A percentile compares a stretch with the other conserved stretches of the same genome.
These are phyloP conservation scores for Hypoxylon subgilvum DNA, from an alignment of 495 filamentous ascomycete genomes.

Conservation along the genomic window DNA sequence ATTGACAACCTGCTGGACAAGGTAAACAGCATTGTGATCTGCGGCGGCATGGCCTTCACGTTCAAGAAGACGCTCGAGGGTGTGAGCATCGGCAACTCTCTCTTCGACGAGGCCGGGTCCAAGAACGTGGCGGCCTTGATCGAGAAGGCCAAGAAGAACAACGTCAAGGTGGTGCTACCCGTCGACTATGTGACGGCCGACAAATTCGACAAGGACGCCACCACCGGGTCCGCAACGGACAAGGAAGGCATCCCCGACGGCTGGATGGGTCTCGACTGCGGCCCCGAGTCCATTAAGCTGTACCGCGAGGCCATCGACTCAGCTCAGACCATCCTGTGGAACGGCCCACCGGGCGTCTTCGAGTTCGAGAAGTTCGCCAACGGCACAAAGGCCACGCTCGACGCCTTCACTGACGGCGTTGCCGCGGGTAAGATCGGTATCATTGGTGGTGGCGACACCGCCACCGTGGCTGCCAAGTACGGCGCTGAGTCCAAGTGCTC, in stretches of 20 bases:
- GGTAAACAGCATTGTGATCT: slow-evolving; percentile 95
- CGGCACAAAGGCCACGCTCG: slow-evolving; percentile 87
- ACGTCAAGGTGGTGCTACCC: slow-evolving; percentile 91
- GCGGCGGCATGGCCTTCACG: slow-evolving; percentile 98
- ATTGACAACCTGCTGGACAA: slow-evolving; percentile 98
- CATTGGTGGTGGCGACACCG: slow-evolving; percentile 97
- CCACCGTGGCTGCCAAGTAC: slow-evolving; percentile 97
- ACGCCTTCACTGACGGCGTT: slow-evolving; percentile 80
- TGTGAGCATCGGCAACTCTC: slow-evolving; percentile 86
- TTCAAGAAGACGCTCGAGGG: slow-evolving; percentile 98
- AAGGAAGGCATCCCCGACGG: slow-evolving; percentile 90
- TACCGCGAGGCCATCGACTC: slow-evolving; percentile 84
- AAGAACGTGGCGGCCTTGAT: slow-evolving; percentile 88
- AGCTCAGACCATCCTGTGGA: slow-evolving; percentile 98
- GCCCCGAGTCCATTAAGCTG: slow-evolving; percentile 80
- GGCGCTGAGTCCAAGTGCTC: slow-evolving; percentile 93
- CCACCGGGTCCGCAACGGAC: slow-evolving; percentile 82
- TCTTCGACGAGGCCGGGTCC: slow-evolving; percentile 94
- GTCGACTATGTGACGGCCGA: slow-evolving; percentile 95
- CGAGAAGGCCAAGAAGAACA: slow-evolving; percentile 95
- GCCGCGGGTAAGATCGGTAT: slow-evolving; percentile 89
- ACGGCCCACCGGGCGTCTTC: slow-evolving; percentile 95
- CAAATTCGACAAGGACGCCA: slow-evolving; percentile 88
- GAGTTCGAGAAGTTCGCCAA: slow-evolving; percentile 93
- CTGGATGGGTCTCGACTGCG: slow-evolving; percentile 96